Base-by-base conservation (phyloP, 805 yeast species). In the Ogataea pilisensis region DNA sequence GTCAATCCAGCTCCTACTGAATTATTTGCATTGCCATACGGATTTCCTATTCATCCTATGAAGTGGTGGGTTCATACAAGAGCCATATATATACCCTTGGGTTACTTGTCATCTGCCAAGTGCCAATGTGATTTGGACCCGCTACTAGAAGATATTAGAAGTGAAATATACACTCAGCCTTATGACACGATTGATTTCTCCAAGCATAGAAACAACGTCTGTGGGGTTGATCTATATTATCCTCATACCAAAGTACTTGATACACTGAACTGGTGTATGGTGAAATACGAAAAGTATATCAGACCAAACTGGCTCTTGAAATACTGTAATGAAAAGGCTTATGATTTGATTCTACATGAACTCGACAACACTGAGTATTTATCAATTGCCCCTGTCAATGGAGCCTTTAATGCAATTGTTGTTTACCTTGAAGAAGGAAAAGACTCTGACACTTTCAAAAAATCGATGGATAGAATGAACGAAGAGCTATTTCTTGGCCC, bases 21-120 rank as follows among this genome's bases (percentile, higher is more conserved):
- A 57, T 65, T 89, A 36, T 93, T 96, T 93, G 63, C 83, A 43
- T 62, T 91, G 31, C 99, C 99, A 2, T 85, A 88, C 46, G 57
- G 70, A 36, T 54, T 83, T 2, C 95, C 96, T 0, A 69, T 89
- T 31, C 98, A 93, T 57, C 99, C 99, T 1, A 95, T 90, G 27
- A 76, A 86, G 57, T 93, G 98, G 99, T 93, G 99, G 99, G 96
- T 91, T 18, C 99, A 93, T 57, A 90, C 97, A 0, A 71, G 99
- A 42, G 95, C 93, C 1, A 86, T 93, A 18, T 93, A 90, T 54
- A 61, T 85, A 26, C 90, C 98, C 0, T 66, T 91, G 53, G 91
- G 96, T 14, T 93, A 91, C 59, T 59, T 93, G 8, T 78, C 84
- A 12, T 68, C 85, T 36, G 70, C 73, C 24, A 65, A 66, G 41